phyloP scores from a whole-genome alignment of 441 rosid species.

The Dalechampia spathulata region DNA sequence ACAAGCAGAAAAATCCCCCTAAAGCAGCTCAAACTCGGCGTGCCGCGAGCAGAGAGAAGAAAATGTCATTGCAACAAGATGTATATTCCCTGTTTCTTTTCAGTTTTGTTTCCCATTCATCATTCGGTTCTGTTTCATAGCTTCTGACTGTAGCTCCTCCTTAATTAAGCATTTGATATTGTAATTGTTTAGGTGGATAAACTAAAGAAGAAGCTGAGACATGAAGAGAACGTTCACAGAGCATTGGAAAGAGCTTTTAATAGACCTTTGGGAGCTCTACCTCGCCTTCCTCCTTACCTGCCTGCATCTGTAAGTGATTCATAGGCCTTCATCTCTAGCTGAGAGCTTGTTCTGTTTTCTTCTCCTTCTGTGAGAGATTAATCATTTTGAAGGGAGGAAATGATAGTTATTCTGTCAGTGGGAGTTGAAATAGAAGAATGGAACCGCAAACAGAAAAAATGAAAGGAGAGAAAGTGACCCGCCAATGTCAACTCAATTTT shows the following conservation, averaged over 20 bases:
- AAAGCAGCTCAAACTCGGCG: conserved; percentile 29
- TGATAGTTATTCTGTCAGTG: background rate
- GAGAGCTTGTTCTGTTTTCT: background rate
- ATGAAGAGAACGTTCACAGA: conserved; percentile 76
- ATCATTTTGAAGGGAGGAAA: too few species aligned
- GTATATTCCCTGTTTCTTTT: conserved; percentile 23
- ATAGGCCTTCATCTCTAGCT: background rate
- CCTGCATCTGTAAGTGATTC: conserved; percentile 61
- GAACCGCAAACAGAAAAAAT: background rate
- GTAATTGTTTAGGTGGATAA: conserved; percentile 55
- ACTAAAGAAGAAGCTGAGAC: conserved; percentile 73
- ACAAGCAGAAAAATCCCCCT: conserved; percentile 22
- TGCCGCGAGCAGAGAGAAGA: conserved; percentile 37
- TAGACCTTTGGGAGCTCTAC: conserved; percentile 84
- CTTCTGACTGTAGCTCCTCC: background rate
- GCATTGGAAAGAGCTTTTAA: conserved; percentile 82
- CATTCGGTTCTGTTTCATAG: conserved; percentile 3
- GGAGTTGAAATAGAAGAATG: background rate
- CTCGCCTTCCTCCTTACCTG: conserved; percentile 87
- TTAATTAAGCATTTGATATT: background rate
- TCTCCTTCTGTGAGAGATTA: too few species aligned
- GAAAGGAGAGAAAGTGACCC: background rate
- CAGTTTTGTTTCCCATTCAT: background rate
- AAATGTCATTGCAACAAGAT: conserved; percentile 65
- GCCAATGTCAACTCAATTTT: background rate